phyloP scores from a whole-genome alignment of 805 yeast species.

The Monosporozyma servazzii region DNA sequence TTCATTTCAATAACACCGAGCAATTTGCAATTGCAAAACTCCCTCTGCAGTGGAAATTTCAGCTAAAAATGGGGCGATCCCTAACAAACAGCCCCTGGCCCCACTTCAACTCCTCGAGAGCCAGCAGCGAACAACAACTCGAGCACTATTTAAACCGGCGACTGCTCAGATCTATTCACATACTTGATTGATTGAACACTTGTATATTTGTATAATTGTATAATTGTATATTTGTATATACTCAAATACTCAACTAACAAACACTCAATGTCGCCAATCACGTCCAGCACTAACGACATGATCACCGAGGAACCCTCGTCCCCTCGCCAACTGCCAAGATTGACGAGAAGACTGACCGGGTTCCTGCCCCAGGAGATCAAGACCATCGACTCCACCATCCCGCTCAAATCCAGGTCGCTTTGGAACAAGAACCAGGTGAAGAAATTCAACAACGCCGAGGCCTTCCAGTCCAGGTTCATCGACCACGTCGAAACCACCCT shows the following conservation, averaged over 20 bases:
- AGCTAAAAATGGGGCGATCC: no score
- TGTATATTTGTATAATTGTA: no score
- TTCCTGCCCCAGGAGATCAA: slow-evolving; percentile 84
- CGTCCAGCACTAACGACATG: slow-evolving; percentile 20
- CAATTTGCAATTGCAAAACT: no score
- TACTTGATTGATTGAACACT: no score
- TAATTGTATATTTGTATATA: no score
- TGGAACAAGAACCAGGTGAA: slow-evolving; percentile 66
- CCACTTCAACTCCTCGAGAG: no score
- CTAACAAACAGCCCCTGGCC: no score
- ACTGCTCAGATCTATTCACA: no score
- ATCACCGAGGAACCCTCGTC: slow-evolving; percentile 25
- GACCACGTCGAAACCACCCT: slow-evolving; percentile 83
- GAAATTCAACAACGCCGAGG: slow-evolving; percentile 41
- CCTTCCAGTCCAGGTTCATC: slow-evolving; percentile 60
- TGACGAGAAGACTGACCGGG: slow-evolving; percentile 73
- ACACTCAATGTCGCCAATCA: not conserved
- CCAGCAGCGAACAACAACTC: no score
- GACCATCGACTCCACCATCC: slow-evolving; percentile 73
- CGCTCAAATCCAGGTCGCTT: slow-evolving; percentile 61
- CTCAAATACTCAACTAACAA: not conserved
- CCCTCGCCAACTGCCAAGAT: slow-evolving; percentile 36
- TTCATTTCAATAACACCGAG: no score
- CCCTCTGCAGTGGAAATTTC: no score
- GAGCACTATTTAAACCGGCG: no score